These are phyloP conservation scores for Alloteropsis angusta DNA, from an alignment of 202 grass and related monocot species.

Conservation along the genomic window DNA sequence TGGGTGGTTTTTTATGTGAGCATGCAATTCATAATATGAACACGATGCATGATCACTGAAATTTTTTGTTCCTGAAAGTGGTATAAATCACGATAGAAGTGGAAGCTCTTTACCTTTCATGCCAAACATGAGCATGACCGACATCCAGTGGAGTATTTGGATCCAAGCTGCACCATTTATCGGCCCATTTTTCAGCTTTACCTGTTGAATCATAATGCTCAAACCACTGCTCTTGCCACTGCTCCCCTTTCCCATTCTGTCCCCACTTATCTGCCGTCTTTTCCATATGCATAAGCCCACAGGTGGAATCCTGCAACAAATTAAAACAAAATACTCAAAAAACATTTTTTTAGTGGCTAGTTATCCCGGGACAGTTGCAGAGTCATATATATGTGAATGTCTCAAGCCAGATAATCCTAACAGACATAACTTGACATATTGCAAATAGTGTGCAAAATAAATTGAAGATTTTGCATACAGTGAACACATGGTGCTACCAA, in stretches of 20 bases:
- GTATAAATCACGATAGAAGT: background rate
- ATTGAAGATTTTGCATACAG: background rate
- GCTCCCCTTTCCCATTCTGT: constrained; percentile 70
- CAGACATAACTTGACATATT: background rate
- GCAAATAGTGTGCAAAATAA: background rate
- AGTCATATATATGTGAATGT: background rate
- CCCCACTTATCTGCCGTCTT: constrained; percentile 98
- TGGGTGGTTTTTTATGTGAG: background rate
- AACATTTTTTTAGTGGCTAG: background rate
- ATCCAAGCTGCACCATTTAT: constrained; percentile 97
- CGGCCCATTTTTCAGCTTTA: constrained; percentile 81
- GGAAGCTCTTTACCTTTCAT: constrained; percentile 70
- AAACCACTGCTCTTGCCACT: constrained; percentile 98
- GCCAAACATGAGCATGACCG: constrained; percentile 99
- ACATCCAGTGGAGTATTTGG: constrained; percentile 67
- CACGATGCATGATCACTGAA: background rate
- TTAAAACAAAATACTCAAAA: background rate
- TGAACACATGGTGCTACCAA: background rate
- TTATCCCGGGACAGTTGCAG: background rate
- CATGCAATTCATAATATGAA: background rate
- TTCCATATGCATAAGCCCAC: constrained; percentile 77
- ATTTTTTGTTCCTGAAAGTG: background rate
- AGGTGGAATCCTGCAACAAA: constrained; percentile 52
- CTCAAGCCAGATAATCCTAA: background rate
- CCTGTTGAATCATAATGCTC: constrained; percentile 78